Conservation (phyloP, 768 basidiomycete genomes). For the Agaricus blazei region DNA sequence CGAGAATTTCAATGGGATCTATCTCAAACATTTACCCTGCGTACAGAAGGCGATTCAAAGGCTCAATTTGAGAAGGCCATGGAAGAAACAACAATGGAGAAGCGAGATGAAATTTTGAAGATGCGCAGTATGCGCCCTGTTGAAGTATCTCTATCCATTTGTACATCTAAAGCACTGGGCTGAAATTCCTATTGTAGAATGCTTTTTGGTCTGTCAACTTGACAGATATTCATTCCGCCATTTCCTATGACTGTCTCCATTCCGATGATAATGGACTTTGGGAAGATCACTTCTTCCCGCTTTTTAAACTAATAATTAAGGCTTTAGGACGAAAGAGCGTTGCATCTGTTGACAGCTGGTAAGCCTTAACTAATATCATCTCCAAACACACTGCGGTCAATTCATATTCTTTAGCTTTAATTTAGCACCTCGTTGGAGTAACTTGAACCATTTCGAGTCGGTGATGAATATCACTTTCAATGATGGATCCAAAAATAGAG, state of each 20-base stretch:
- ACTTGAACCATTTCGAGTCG: slow-evolving; percentile 24
- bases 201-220: too few species aligned
- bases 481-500: slow-evolving; percentile 26
- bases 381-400: too few species aligned
- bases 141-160: slow-evolving; percentile 3
- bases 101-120: slow-evolving; percentile 18
- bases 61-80: slow-evolving; percentile 8
- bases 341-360: background rate
- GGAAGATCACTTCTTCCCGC: too few species aligned
- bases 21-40: slow-evolving; percentile 5
- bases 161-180: too few species aligned
- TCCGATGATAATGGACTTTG: too few species aligned
- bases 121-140: slow-evolving; percentile 14
- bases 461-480: slow-evolving; percentile 19
- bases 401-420: background rate
- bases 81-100: background rate
- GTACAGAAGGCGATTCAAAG: slow-evolving; percentile 14
- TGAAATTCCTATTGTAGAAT: too few species aligned
- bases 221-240: too few species aligned
- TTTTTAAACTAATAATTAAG: slow-evolving; percentile 15
- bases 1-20: slow-evolving; percentile 19
- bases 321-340: background rate
- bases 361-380: too few species aligned
- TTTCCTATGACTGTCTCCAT: too few species aligned
- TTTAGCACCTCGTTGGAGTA: slow-evolving; percentile 24